Percentiles rank a stretch among this genome's conserved stretches.
These are phyloP conservation scores for Colletotrichum sp. DNA, from an alignment of 2,329 filamentous ascomycete species.

Conservation along the genomic window DNA sequence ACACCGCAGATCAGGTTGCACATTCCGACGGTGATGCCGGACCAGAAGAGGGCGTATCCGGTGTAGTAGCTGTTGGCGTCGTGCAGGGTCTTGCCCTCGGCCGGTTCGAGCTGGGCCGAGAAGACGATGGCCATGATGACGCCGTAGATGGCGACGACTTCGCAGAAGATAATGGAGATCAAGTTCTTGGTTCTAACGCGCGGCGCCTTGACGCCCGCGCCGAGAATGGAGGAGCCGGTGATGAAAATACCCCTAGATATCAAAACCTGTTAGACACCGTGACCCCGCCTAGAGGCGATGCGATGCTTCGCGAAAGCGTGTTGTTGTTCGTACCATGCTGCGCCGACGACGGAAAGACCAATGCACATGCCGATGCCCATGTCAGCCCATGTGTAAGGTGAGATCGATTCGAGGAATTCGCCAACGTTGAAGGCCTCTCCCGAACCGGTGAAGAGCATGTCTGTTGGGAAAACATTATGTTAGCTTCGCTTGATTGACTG, in stretches of 20 bases:
- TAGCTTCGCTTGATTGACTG: constrained; percentile 2
- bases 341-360: constrained; percentile 92
- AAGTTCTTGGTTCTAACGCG: constrained; percentile 99
- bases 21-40: constrained; percentile 89
- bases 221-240: constrained; percentile 95
- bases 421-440: constrained; percentile 98
- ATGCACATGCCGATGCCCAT: constrained; percentile 94
- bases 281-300: constrained; percentile 1
- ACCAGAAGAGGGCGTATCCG: constrained; percentile 95
- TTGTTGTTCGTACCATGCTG: constrained; percentile 77
- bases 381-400: constrained; percentile 92
- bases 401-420: constrained; percentile 91
- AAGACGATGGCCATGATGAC: constrained; percentile 99
- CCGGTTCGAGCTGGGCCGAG: constrained; percentile 79
- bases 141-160: constrained; percentile 99
- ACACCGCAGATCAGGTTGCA: constrained; percentile 98
- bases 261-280: neutral
- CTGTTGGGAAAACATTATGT: constrained; percentile 50
- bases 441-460: constrained; percentile 98
- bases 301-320: neutral
- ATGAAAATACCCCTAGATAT: constrained; percentile 92
- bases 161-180: constrained; percentile 99
- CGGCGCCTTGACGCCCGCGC: constrained; percentile 94
- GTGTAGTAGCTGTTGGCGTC: constrained; percentile 88
- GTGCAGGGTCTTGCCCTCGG: constrained; percentile 69